Percentiles rank a stretch among this genome's conserved stretches.
phyloP scores from a whole-genome alignment of 805 yeast species.

The Sugiyamaella chiloensis region DNA sequence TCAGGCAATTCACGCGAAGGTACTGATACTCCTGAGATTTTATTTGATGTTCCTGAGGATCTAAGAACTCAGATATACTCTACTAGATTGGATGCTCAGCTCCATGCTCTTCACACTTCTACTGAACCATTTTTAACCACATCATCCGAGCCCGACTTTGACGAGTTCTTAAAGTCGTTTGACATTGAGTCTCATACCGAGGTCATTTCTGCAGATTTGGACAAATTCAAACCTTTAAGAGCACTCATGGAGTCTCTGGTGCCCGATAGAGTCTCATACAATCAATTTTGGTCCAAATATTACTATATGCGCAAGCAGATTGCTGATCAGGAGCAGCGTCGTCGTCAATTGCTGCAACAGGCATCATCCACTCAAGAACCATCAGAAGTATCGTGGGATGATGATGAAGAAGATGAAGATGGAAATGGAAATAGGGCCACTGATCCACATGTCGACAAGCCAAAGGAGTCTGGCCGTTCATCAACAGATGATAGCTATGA shows the following conservation, averaged over 20 bases:
- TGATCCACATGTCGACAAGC: conserved; percentile 20
- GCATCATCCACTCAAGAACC: conserved; percentile 37
- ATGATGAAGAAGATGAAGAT: conserved; percentile 39
- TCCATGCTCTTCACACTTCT: conserved; percentile 52
- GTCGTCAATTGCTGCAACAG: conserved; percentile 57
- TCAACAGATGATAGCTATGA: conserved; percentile 43
- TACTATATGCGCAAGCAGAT: conserved; percentile 53
- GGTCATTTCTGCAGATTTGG: conserved; percentile 48
- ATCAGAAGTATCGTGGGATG: conserved; percentile 33
- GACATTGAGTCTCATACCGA: conserved; percentile 47
- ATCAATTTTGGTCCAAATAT: conserved; percentile 73
- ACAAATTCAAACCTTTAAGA: conserved; percentile 49
- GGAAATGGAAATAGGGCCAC: conserved; percentile 11
- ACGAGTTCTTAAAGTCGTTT: conserved; percentile 38
- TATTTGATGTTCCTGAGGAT: conserved; percentile 45
- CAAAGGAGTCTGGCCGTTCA: conserved; percentile 25
- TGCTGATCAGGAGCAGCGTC: conserved; percentile 57
- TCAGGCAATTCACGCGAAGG: conserved; percentile 26
- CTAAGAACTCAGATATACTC: conserved; percentile 39
- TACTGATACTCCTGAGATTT: conserved; percentile 33
- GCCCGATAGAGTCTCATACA: conserved; percentile 57
- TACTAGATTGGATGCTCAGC: conserved; percentile 61
- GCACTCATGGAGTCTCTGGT: conserved; percentile 60
- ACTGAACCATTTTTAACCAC: conserved; percentile 42
- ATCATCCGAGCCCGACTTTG: conserved; percentile 35